Base-by-base conservation (phyloP, 2,329 filamentous ascomycete genomes). In the Epichloe baconii region DNA sequence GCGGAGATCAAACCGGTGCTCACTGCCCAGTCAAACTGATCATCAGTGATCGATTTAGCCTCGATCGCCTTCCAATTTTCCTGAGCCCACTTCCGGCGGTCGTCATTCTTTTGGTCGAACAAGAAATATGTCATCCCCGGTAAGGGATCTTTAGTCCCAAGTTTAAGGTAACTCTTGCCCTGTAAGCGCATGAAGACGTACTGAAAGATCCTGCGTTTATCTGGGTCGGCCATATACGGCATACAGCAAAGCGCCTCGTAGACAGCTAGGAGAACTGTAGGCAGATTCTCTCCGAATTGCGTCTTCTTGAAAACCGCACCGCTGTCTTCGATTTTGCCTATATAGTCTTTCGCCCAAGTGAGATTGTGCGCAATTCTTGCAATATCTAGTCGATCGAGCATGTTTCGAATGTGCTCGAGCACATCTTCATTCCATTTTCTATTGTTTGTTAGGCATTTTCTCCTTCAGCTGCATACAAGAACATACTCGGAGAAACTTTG, bases 201-300 rank as follows among this genome's bases (percentile, higher is more conserved):
- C 63, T 95, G 86, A 63, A 97, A 95, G 56, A 82, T 64, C 0
- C 63, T 59, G 3, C 75, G 71, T 56, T 74, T 73, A 4, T 74
- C 72, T 1, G 75, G 70, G n/a, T 71, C 58, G 44, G 68, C 75
- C 54, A 96, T 73, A 62, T 94, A 88, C 1, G 85, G 76, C 57
- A 89, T 80, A 65, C 86, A 95, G 64, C 89, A 95, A 48, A 97
- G 71, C 0, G 86, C 84, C 65, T 97, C 91, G 60, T 94, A 95
- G 34, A 97, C 79, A 11, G 88, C 84, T 53, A 93, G 78, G 48
- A 94, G 78, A 6, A 87, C 80, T 31, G 78, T 71, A 2, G 76
- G 69, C 31, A 77, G 68, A 6, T 74, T 64, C 19, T 69, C 68
- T 12, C 71, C 72, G 38, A 78, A 67, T 49, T 71, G 69, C 0